Base-by-base conservation (phyloP, 176 grass and related monocot genomes). In the Oryza longistaminata region DNA sequence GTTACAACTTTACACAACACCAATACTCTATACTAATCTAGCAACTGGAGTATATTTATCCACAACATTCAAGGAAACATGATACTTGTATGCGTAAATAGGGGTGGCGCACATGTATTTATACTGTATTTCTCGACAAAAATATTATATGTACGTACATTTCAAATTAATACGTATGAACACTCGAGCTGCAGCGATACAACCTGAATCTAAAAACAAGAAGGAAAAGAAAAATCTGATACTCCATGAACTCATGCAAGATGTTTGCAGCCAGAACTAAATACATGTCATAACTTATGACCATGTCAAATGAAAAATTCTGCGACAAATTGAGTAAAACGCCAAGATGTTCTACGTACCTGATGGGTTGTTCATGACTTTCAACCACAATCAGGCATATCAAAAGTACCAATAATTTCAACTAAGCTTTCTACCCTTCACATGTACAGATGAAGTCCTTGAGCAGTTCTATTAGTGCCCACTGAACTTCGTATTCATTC, bases 401-500 rank as follows among this genome's bases (percentile, higher is more conserved):
- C 75, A 82, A 81, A 74, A 67, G 73, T 39, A 78, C 31, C 50
- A 80, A 26, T 3, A 62, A 2, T 62, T 62, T 24, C 1, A 84
- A 66, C 48, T 76, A 71, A 82, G 31, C 74, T 80, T 85, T 78
- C 86, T 88, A 76, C 45, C 31, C 68, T 21, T 74, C 17, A 13
- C 86, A 92, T 88, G 82, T 85, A 82, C 86, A 85, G 52, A 68
- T 64, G 46, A 55, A 86, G 62, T 68, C 27, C 58, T 78, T 76
- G 60, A 85, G 73, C 77, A 82, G 58, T 43, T 80, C 58, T 78
- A 33, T 26, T 62, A 37, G 48, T 58, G 58, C 55, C 74, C 73
- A 39, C 13, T 84, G 62, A 79, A 80, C 33, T 64, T 72, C 2
- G n/a, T 70, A 65, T 75, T 76, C 71, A 43, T 65, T 81, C 50